Conservation (phyloP, 1,139 yeast species). For the Geotrichum histeridarum region DNA sequence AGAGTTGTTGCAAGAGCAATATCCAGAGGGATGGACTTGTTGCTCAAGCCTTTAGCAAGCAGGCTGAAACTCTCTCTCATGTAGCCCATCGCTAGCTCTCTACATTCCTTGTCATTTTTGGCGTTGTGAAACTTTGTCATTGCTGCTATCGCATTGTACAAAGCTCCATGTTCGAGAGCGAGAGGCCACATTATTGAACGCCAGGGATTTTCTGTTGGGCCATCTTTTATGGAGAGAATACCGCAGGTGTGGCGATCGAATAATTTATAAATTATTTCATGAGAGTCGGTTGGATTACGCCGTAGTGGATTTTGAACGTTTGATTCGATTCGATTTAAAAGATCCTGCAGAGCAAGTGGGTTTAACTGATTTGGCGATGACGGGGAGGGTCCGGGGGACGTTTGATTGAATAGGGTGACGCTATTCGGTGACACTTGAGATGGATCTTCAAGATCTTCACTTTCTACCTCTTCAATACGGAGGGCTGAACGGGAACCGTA, state of each 20-base stretch:
- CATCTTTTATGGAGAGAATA: slow-evolving; percentile 59
- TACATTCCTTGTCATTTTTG: slow-evolving; percentile 42
- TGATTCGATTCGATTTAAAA: slow-evolving; percentile 4
- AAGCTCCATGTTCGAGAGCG: slow-evolving; percentile 49
- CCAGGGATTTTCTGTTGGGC: slow-evolving; percentile 66
- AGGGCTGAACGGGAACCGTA: neutral
- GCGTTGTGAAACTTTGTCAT: slow-evolving; percentile 64
- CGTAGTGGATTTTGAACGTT: neutral
- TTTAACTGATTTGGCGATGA: neutral
- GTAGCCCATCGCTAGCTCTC: slow-evolving; percentile 50
- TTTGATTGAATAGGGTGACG: neutral
- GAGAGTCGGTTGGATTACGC: slow-evolving; percentile 18
- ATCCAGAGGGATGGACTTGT: slow-evolving; percentile 51
- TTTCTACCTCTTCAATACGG: neutral
- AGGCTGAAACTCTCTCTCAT: slow-evolving; percentile 59
- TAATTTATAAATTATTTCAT: slow-evolving; percentile 34
- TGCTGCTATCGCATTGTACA: slow-evolving; percentile 58
- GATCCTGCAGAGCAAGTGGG: slow-evolving; percentile 1
- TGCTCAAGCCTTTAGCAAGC: slow-evolving; percentile 53
- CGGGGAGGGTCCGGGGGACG: neutral
- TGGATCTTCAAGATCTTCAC: neutral
- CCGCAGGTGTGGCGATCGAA: slow-evolving; percentile 49
- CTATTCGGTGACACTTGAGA: neutral
- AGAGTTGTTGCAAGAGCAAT: slow-evolving; percentile 62
- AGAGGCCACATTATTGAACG: slow-evolving; percentile 53